Percentiles rank a stretch among this genome's conserved stretches.
These are phyloP conservation scores for Lactuca sativa DNA, from an alignment of 129 eudicot genomes.

Conservation along the genomic window DNA sequence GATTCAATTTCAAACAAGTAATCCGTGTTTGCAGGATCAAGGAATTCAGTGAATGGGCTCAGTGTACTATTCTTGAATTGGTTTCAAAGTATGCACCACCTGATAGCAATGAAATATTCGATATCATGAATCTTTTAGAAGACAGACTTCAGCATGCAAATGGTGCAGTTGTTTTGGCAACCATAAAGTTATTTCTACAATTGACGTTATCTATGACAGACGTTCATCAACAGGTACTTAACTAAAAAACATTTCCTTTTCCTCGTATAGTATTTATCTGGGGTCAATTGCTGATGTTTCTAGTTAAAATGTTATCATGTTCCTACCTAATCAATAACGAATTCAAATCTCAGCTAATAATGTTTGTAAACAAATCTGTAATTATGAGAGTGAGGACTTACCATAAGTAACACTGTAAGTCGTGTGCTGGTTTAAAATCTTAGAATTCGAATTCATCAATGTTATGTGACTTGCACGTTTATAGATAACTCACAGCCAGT, in stretches of 20 bases:
- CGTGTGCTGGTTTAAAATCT: no score
- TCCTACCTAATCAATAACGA: no score
- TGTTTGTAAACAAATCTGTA: no score
- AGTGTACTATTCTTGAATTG: slow-evolving; percentile 89
- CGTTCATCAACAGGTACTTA: slow-evolving; percentile 86
- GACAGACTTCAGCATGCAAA: slow-evolving; percentile 99
- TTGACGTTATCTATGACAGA: slow-evolving; percentile 94
- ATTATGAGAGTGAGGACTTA: no score
- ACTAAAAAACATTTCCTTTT: slow-evolving; percentile 6
- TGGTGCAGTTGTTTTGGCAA: slow-evolving; percentile 96
- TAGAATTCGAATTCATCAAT: no score
- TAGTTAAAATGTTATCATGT: no score
- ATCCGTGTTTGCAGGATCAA: slow-evolving; percentile 64
- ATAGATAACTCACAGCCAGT: no score
- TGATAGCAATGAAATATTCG: slow-evolving; percentile 90
- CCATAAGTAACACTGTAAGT: no score
- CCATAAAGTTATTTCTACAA: slow-evolving; percentile 88
- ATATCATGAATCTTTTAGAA: slow-evolving; percentile 96
- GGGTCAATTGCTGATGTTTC: not conserved
- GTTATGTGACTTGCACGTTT: no score
- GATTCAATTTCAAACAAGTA: slow-evolving; percentile 2
- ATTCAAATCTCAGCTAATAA: no score
- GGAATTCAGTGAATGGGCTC: slow-evolving; percentile 98
- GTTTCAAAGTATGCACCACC: slow-evolving; percentile 87
- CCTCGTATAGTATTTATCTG: not conserved